A percentile compares a stretch with the other conserved stretches of the same genome.
Evolutionary conservation across 176 grass and related monocot species (phyloP).

Genomic region (Hordeum vulgare): DNA sequence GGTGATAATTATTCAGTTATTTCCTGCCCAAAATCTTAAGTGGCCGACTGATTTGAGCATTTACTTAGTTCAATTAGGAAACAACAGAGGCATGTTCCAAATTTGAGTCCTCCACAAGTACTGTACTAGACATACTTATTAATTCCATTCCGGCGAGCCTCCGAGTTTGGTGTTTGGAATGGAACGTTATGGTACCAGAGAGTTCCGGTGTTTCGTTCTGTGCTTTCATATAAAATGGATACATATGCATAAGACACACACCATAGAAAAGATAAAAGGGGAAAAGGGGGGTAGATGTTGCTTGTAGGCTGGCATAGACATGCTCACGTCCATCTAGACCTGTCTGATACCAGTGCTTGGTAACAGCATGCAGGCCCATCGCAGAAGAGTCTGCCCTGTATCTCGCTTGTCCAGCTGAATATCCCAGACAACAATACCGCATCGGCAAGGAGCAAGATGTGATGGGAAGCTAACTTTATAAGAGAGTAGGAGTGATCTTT

Average conservation of each 20-base stretch:
- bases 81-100: not conserved
- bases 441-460: not conserved
- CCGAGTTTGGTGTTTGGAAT: not conserved
- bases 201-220: not conserved
- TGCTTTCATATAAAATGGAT: not conserved
- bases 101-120: not conserved
- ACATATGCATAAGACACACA: not conserved
- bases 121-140: not conserved
- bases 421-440: not conserved
- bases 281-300: not conserved
- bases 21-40: conserved; percentile 11
- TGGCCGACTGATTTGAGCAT: not conserved
- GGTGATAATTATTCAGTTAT: not conserved
- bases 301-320: not conserved
- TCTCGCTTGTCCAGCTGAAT: not conserved
- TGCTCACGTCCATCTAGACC: not conserved
- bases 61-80: not conserved
- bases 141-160: not conserved
- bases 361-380: not conserved
- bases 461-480: not conserved
- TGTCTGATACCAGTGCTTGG: not conserved
- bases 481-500: not conserved
- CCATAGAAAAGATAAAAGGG: not conserved
- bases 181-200: not conserved
- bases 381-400: not conserved